Conservation (phyloP, 1,284 basidiomycete species). For the Wallemia hederae region DNA sequence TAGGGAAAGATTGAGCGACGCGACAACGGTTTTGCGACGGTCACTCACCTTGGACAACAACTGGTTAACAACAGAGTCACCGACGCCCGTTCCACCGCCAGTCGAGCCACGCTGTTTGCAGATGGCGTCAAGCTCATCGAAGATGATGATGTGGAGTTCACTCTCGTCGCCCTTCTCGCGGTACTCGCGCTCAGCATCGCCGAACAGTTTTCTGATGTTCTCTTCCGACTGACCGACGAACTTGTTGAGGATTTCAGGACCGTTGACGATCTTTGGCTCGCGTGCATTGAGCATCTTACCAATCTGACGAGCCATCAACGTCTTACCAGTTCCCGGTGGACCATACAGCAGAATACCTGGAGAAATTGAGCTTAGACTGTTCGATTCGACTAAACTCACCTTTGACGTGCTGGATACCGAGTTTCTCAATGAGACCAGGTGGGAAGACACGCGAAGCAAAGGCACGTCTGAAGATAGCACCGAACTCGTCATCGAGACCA, state of each 20-base stretch:
- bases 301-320: constrained; percentile 90
- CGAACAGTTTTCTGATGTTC: constrained; percentile 91
- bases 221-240: constrained; percentile 96
- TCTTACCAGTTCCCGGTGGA: constrained; percentile 95
- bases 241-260: constrained; percentile 91
- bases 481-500: constrained; percentile 83
- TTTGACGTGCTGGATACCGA: constrained; percentile 96
- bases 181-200: constrained; percentile 94
- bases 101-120: constrained; percentile 86
- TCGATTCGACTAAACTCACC: constrained; percentile 21
- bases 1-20: constrained; percentile 12
- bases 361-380: background rate
- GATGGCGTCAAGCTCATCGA: constrained; percentile 94
- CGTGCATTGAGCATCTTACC: constrained; percentile 97
- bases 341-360: constrained; percentile 75
- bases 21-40: no score
- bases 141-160: constrained; percentile 96
- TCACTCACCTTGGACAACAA: constrained; percentile 59
- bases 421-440: constrained; percentile 79
- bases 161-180: constrained; percentile 97
- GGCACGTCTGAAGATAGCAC: constrained; percentile 88
- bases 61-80: constrained; percentile 96
- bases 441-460: constrained; percentile 97
- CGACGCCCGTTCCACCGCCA: constrained; percentile 66
- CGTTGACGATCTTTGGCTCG: constrained; percentile 96